Percentiles rank a stretch among this genome's conserved stretches.
Evolutionary conservation across 108 stramenopile genomes (phyloP).

Genomic region (Stephanodiscus triporus): DNA sequence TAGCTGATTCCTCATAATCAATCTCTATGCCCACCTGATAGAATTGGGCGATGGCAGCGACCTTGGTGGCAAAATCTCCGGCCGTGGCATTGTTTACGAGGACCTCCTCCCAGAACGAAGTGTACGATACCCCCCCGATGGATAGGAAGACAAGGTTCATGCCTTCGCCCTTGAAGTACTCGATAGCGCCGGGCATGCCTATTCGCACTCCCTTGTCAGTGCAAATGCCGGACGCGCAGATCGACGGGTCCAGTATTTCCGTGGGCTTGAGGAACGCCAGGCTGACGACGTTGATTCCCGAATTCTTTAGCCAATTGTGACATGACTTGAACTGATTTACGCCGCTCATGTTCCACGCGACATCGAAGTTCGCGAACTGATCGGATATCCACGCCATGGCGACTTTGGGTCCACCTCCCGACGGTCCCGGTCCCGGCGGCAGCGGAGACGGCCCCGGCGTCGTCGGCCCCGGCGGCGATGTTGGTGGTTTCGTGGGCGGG

Average conservation of each 20-base stretch:
- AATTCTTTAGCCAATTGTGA: slow-evolving; percentile 1
- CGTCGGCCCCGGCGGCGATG: too few species aligned
- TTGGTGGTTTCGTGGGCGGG: too few species aligned
- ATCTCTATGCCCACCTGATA: not conserved
- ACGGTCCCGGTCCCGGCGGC: too few species aligned
- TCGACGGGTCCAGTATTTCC: not conserved
- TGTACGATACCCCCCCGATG: not conserved
- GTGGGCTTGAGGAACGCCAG: slow-evolving; percentile 7
- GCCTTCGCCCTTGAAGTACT: not conserved
- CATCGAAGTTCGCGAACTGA: slow-evolving; percentile 3
- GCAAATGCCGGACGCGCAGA: not conserved
- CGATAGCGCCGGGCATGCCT: not conserved
- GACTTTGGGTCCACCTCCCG: not conserved
- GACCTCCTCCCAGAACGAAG: not conserved
- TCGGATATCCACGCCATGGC: slow-evolving; percentile 8
- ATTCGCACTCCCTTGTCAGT: not conserved
- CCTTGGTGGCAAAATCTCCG: not conserved
- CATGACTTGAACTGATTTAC: slow-evolving; percentile 2
- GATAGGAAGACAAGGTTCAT: not conserved
- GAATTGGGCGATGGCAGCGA: not conserved
- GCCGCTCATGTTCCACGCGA: not conserved
- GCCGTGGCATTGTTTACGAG: not conserved
- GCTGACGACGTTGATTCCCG: slow-evolving; percentile 7
- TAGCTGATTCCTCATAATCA: not conserved
- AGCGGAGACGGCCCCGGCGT: too few species aligned